These are phyloP conservation scores for Nephelium lappaceum DNA, from an alignment of 345 rosid genomes.

Conservation along the genomic window DNA sequence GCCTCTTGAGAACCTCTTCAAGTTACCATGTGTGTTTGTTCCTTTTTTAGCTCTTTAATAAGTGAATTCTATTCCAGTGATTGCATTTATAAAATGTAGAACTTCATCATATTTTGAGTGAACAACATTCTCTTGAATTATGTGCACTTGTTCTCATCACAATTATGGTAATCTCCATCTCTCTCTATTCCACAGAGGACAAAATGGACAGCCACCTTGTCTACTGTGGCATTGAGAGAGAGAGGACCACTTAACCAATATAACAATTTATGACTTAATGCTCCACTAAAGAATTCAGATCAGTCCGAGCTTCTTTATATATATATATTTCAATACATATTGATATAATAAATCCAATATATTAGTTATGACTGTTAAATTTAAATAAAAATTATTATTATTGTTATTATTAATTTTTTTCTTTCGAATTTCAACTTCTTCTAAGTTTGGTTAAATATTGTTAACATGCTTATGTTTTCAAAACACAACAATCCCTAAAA, in stretches of 20 bases:
- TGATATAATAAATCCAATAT: too few relatives aligned
- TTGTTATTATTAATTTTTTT: too few relatives aligned
- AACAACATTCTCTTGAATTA: slow-evolving; percentile 15
- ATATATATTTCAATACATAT: too few relatives aligned
- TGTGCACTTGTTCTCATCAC: slow-evolving; percentile 10
- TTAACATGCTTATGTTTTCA: too few relatives aligned
- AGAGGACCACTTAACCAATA: slow-evolving; percentile 41
- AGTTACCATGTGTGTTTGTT: slow-evolving; percentile 7
- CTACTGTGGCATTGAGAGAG: not conserved
- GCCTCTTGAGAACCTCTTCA: slow-evolving; percentile 15
- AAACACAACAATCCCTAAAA: too few relatives aligned
- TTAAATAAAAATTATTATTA: too few relatives aligned
- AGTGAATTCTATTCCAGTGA: slow-evolving; percentile 16
- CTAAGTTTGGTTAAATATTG: too few relatives aligned
- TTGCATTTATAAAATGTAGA: slow-evolving; percentile 19
- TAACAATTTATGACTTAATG: slow-evolving; percentile 21
- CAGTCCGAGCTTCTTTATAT: not conserved
- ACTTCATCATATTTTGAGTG: slow-evolving; percentile 3
- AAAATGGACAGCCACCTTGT: slow-evolving; percentile 28
- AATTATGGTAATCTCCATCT: not conserved
- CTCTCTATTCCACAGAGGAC: slow-evolving; percentile 9
- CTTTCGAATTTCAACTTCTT: too few relatives aligned
- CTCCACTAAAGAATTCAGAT: slow-evolving; percentile 17
- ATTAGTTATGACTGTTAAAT: too few relatives aligned
- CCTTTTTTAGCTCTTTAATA: slow-evolving; percentile 5